Percentiles rank a stretch among this genome's conserved stretches.
Conservation (phyloP, 305 asterid species). For the Coffea humblotiana region DNA sequence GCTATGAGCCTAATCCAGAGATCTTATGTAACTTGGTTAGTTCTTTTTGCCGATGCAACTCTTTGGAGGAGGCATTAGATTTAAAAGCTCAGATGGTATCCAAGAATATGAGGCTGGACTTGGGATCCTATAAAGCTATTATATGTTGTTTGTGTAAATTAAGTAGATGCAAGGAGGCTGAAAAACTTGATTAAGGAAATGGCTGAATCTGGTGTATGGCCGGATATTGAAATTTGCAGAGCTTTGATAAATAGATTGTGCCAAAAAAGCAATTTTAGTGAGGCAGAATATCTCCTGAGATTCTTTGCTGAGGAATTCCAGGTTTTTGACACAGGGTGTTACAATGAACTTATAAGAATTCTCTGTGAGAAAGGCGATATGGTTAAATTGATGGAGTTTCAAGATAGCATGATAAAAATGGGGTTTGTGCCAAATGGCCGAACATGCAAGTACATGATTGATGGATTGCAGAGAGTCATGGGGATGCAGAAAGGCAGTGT, state of each 20-base stretch:
- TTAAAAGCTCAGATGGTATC: slow-evolving; percentile 55
- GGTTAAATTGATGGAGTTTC: slow-evolving; percentile 50
- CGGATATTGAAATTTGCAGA: slow-evolving; percentile 61
- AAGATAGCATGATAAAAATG: slow-evolving; percentile 65
- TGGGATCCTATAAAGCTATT: slow-evolving; percentile 52
- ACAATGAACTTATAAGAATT: slow-evolving; percentile 47
- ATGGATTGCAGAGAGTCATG: slow-evolving; percentile 56
- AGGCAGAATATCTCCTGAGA: slow-evolving; percentile 48
- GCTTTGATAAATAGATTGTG: slow-evolving; percentile 58
- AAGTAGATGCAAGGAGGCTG: slow-evolving; percentile 57
- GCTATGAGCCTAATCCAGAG: slow-evolving; percentile 43
- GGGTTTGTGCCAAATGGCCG: slow-evolving; percentile 63
- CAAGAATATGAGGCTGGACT: slow-evolving; percentile 47
- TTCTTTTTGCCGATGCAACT: slow-evolving; percentile 60
- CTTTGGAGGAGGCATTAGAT: slow-evolving; percentile 51
- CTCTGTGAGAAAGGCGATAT: slow-evolving; percentile 51
- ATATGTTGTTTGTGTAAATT: slow-evolving; percentile 58
- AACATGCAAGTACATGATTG: slow-evolving; percentile 66
- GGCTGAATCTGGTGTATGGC: slow-evolving; percentile 51
- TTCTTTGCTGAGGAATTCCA: slow-evolving; percentile 53
- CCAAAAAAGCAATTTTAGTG: slow-evolving; percentile 39
- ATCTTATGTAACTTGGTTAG: slow-evolving; percentile 49
- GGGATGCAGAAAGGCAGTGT: slow-evolving; percentile 28
- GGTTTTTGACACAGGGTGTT: slow-evolving; percentile 56
- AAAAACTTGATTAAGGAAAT: slow-evolving; percentile 60